Base-by-base conservation (phyloP, 106 monocot genomes). In the Gastrodia elata region DNA sequence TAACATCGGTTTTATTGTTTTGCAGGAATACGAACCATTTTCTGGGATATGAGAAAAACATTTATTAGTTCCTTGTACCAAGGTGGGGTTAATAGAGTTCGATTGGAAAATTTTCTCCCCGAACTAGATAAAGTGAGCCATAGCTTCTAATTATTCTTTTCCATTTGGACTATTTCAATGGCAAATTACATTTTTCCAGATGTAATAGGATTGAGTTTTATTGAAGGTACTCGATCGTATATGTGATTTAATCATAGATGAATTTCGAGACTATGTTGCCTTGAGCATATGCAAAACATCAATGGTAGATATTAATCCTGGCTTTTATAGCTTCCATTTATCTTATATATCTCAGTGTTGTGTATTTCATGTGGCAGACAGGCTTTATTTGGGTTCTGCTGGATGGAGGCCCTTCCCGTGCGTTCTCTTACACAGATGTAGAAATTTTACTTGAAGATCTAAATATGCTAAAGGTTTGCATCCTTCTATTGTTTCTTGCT, bases 351-450 rank as follows among this genome's bases (percentile, higher is more conserved):
- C 69, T 41, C 25, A 39, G 25, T 43, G 18, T 7, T 32, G 73
- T 64, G 30, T 81, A 35, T 79, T 83, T 77, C 26, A 35, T 42
- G 38, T 28, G 64, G 38, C 59, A 92, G 91, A 86, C 86, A 41
- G 86, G 76, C 0, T 86, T 73, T 84, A 73, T 79, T 49, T 86
- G 91, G 91, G 75, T 86, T 36, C 37, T 92, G 38, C 80, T 88
- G 74, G 88, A 92, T 86, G 91, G 91, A 74, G 91, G 91, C 22
- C 91, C 91, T 49, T 82, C 82, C 35, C 84, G 91, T 70, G 88
- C 67, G 15, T 92, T 92, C 68, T 86, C 82, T 58, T 78, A 82
- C 38, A 58, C 38, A 39, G 88, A 92, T 78, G 78, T 84, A 28
- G 34, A 42, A 36, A 70, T 86, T 75, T 78, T 92, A 86, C 88